Evolutionary conservation across 768 basidiomycete genomes (phyloP), one percentile per base, ranked within the genome.

Genomic region (Baorangia bicolor): DNA sequence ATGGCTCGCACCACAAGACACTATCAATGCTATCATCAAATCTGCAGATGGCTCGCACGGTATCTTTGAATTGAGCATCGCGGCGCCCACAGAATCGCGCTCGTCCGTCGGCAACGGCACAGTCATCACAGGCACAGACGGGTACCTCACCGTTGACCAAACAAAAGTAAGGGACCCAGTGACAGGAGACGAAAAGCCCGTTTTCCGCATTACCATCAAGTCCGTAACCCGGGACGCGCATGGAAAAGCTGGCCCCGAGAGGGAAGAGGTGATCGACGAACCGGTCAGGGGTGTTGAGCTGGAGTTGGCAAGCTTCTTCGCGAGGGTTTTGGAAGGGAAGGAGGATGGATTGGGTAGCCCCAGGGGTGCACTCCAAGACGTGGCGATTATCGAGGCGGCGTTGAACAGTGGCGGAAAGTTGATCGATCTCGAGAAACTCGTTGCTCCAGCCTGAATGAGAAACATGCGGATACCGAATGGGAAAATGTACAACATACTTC

Each of bases 1-100:
- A 14, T 84, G 85, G 69, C 82, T 94, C 35, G 77, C 80, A 3
- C 93, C 92, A 0, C 83, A 86, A 62, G 93, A 95, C 74, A 93
- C 91, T 10, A 81, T 96, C 62, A 77, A 84, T 59, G 75, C 81
- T 21, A 66, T 83, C 57, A 72, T 81, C 55, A 75, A 77, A 56
- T 65, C 68, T 28, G 65, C 67, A 14, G 79, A 81, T 31, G 82
- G 80, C 21, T 72, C 78, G 38, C 82, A 85, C 54, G 89, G 88
- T 9, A 78, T 79, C 38, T 74, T 83, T 53, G 82, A 87, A 59
- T 68, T 90, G 62, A 84, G 83, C n/a, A 84, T 78, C 59, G 88
- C 81, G 12, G 78, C 77, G 10, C 86, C 87, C 4, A 78, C 74
- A 16, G 55, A 71, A 53, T 67, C 77, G 47, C 67, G 74, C 38